phyloP scores from a whole-genome alignment of 2,329 filamentous ascomycete genomes.

The Arthrinium phaeospermum region DNA sequence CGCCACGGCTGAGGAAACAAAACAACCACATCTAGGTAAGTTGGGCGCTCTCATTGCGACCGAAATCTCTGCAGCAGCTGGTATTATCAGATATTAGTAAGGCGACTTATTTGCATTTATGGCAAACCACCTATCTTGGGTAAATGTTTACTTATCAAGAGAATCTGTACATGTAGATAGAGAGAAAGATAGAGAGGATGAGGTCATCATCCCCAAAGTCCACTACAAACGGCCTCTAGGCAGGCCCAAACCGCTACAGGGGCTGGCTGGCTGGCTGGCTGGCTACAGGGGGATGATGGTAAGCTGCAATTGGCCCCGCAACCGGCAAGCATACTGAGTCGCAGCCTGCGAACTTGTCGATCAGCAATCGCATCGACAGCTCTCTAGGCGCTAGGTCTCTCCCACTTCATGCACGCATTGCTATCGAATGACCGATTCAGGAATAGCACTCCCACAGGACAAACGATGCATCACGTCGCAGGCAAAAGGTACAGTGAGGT shows the following conservation, averaged over 20 bases:
- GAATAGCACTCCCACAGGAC: neutral
- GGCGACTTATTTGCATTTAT: neutral
- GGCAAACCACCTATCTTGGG: neutral
- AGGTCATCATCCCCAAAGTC: neutral
- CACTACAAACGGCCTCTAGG: neutral
- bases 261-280: neutral
- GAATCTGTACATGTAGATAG: neutral
- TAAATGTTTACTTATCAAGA: neutral
- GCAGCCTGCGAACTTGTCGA: neutral
- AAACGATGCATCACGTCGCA: neutral
- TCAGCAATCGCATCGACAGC: neutral
- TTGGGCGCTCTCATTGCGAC: neutral
- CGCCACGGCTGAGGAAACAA: neutral
- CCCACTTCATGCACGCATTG: neutral
- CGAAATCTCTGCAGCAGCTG: neutral
- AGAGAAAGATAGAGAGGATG: too few relatives aligned
- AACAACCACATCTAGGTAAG: neutral
- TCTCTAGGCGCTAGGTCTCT: neutral
- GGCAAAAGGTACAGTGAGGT: neutral
- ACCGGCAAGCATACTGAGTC: neutral
- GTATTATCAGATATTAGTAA: neutral
- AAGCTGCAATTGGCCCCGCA: neutral
- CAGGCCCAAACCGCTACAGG: neutral
- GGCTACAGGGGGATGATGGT: neutral
- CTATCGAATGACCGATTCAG: neutral